These are phyloP conservation scores for Coniophora puteana DNA, from an alignment of 1,284 basidiomycete species.

Conservation along the genomic window DNA sequence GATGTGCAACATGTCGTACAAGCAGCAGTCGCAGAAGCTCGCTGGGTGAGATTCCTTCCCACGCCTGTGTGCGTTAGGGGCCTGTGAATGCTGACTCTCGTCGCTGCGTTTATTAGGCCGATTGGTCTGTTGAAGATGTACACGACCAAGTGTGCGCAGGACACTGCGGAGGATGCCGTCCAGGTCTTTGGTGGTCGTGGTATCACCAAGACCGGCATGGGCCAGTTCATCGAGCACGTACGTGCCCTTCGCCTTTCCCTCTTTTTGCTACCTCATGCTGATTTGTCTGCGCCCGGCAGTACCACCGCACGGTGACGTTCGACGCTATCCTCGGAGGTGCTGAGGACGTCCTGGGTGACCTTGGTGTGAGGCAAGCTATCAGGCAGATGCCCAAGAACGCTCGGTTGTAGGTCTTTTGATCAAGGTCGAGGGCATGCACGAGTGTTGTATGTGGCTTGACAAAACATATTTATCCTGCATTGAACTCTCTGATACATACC, in stretches of 20 bases:
- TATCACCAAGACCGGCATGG: conserved; percentile 66
- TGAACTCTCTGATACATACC: too few species aligned
- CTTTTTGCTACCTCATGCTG: neutral
- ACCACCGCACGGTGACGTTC: conserved; percentile 35
- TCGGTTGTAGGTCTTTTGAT: too few species aligned
- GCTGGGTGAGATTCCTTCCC: conserved; percentile 47
- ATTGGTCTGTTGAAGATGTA: conserved; percentile 80
- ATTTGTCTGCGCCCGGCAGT: conserved; percentile 27
- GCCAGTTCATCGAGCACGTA: conserved; percentile 51
- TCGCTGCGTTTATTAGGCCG: conserved; percentile 40
- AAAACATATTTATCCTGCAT: too few species aligned
- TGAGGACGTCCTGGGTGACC: conserved; percentile 62
- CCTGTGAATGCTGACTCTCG: conserved; percentile 5
- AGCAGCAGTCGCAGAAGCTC: conserved; percentile 53
- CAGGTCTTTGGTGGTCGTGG: conserved; percentile 81
- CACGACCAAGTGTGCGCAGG: conserved; percentile 61
- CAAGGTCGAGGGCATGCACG: conserved; percentile 3
- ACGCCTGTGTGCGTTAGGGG: neutral
- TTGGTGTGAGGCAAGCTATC: conserved; percentile 63
- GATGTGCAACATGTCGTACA: conserved; percentile 85
- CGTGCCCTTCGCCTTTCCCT: conserved; percentile 20
- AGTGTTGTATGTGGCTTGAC: too few species aligned
- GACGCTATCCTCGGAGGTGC: conserved; percentile 55
- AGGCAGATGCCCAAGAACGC: conserved; percentile 59
- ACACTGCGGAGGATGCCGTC: conserved; percentile 77